A percentile compares a stretch with the other conserved stretches of the same genome.
Conservation (phyloP, 306 rosid genomes). For the Vigna trinervia region DNA sequence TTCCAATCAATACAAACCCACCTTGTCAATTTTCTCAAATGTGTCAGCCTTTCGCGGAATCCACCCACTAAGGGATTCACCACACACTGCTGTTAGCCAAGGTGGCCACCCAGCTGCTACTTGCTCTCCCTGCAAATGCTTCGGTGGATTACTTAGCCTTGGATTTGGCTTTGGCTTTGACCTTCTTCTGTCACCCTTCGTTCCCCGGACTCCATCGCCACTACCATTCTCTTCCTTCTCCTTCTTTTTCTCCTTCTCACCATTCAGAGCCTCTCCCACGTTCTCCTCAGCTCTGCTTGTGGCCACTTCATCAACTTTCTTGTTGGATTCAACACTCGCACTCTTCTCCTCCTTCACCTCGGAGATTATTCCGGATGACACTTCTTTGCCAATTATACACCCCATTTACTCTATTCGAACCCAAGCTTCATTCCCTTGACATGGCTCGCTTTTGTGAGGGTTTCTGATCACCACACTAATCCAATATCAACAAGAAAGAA, state of each 20-base stretch:
- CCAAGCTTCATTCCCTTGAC: slow-evolving; percentile 71
- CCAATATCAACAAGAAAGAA: slow-evolving; percentile 40
- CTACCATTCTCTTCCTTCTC: slow-evolving; percentile 58
- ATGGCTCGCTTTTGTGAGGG: slow-evolving; percentile 38
- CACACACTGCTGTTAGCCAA: slow-evolving; percentile 91
- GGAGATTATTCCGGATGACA: slow-evolving; percentile 61
- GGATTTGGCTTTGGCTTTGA: slow-evolving; percentile 84
- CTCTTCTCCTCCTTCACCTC: slow-evolving; percentile 67
- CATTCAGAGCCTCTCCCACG: slow-evolving; percentile 60
- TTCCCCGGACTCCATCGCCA: slow-evolving; percentile 49
- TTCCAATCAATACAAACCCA: slow-evolving; percentile 35
- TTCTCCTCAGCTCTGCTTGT: slow-evolving; percentile 49
- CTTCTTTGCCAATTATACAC: slow-evolving; percentile 81
- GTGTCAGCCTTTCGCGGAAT: slow-evolving; percentile 90
- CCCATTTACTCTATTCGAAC: slow-evolving; percentile 72
- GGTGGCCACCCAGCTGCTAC: slow-evolving; percentile 91
- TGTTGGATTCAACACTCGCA: slow-evolving; percentile 55
- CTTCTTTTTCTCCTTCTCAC: slow-evolving; percentile 56
- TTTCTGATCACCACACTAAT: slow-evolving; percentile 49
- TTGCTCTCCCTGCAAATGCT: slow-evolving; percentile 78
- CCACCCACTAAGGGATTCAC: slow-evolving; percentile 92
- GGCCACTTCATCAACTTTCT: slow-evolving; percentile 67
- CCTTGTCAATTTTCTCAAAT: slow-evolving; percentile 96
- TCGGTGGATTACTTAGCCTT: slow-evolving; percentile 68
- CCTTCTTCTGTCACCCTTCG: slow-evolving; percentile 74